Evolutionary conservation across 768 basidiomycete genomes (phyloP).

Genomic region (Agaricus blazei): DNA sequence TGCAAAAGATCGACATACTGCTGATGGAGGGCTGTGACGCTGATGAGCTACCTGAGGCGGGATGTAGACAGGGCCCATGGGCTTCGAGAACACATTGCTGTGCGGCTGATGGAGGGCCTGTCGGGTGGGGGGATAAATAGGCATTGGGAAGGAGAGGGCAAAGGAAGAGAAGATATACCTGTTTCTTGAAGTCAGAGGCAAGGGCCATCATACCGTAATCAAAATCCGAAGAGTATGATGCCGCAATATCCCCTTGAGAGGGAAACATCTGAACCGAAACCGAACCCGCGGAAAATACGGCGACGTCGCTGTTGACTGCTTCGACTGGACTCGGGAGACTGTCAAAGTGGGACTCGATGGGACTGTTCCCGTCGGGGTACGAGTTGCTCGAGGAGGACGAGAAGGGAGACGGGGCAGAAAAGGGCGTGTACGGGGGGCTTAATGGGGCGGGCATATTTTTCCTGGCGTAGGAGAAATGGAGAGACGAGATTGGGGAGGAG

Average conservation of each 20-base stretch:
- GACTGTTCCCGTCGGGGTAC: constrained; percentile 24
- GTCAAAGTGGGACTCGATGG: constrained; percentile 31
- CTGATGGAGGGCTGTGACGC: constrained; percentile 13
- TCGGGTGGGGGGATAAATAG: constrained; percentile 11
- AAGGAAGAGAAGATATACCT: constrained; percentile 8
- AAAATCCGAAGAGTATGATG: constrained; percentile 14
- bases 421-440: constrained; percentile 32
- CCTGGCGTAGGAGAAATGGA: constrained; percentile 7
- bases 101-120: constrained; percentile 10
- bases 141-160: constrained; percentile 10
- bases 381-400: constrained; percentile 17
- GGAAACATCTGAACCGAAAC: constrained; percentile 15
- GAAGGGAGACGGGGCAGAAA: constrained; percentile 33
- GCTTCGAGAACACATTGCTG: constrained; percentile 9
- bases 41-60: constrained; percentile 3
- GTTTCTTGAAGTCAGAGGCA: constrained; percentile 10
- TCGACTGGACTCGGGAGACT: constrained; percentile 11
- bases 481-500: constrained; percentile 7
- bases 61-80: constrained; percentile 12
- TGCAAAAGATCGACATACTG: constrained; percentile 16
- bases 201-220: constrained; percentile 12
- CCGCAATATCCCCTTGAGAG: constrained; percentile 13
- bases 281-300: constrained; percentile 10
- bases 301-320: constrained; percentile 11
- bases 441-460: constrained; percentile 20